Evolutionary conservation across 2,329 filamentous ascomycete species (phyloP), one percentile per base, ranked within the genome.

Genomic region (Trichothecium roseum): DNA sequence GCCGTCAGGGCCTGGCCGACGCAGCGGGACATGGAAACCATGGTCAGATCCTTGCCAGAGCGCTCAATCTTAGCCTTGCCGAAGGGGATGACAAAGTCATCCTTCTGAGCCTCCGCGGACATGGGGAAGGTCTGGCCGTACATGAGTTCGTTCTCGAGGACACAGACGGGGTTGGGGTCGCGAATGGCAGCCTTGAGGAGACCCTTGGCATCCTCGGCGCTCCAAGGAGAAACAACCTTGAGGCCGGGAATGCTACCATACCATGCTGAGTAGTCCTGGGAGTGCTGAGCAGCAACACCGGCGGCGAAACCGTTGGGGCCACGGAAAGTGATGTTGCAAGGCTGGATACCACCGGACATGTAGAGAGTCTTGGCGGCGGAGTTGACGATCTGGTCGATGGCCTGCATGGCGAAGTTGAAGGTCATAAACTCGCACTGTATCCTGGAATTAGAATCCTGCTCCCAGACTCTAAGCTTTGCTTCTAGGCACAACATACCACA

Each of bases 331-430:
- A 98, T 89, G 72, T 96, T 96, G 71, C 91, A 98, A 53, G 91
- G 91, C 68, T 98, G 91, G 63, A 95, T 96, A 63, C 91, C 91
- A 54, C 91, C 91, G 45, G 91, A 96, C 91, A 98, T 98, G 74
- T 98, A 98, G 57, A 98, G 89, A 39, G 91, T 98, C 76, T 98
- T 98, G 57, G 87, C 91, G 51, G 74, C 91, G 34, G 89, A 96
- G 79, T 98, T 98, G 78, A 98, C 88, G 59, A 98, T 85, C 64
- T 98, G 91, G 63, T 98, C 91, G 64, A 98, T 98, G 59, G 91
- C 86, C 71, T 98, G 91, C 91, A 98, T 98, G 63, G 91, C 89
- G 60, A 96, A 96, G 78, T 98, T 98, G 79, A 94, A 96, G 55
- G 91, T 98, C 91, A 98, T 98, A 75, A 98, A 98, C 71, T 98